These are phyloP conservation scores for Coprinopsis strossmayeri DNA, from an alignment of 768 basidiomycete genomes.

Conservation along the genomic window DNA sequence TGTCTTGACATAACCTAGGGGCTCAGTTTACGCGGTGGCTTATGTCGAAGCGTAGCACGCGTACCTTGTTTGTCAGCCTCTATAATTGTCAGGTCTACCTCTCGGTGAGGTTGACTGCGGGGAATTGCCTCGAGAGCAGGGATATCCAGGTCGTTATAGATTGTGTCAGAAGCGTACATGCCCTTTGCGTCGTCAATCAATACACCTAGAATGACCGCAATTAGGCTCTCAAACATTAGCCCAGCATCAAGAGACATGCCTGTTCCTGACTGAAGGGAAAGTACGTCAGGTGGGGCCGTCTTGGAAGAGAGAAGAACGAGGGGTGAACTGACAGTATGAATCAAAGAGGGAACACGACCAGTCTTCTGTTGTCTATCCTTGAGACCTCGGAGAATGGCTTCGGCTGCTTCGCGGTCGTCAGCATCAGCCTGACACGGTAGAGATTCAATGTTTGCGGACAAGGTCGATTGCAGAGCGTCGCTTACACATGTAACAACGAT, in stretches of 20 bases:
- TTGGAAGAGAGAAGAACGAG: neutral
- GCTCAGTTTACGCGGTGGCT: too few relatives aligned
- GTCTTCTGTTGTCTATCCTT: constrained; percentile 28
- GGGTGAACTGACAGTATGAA: constrained; percentile 34
- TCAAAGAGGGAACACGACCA: constrained; percentile 26
- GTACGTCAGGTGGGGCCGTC: neutral
- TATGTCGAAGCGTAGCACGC: too few relatives aligned
- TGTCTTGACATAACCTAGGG: constrained; percentile 39
- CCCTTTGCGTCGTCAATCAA: constrained; percentile 38
- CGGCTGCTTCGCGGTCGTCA: constrained; percentile 30
- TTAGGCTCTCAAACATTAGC: neutral
- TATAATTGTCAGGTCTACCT: constrained; percentile 42
- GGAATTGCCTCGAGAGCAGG: constrained; percentile 38
- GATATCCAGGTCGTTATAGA: constrained; percentile 46
- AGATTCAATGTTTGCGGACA: too few relatives aligned
- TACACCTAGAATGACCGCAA: constrained; percentile 23
- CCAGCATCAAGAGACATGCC: constrained; percentile 15
- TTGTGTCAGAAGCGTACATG: constrained; percentile 24
- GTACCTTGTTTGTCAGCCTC: constrained; percentile 43
- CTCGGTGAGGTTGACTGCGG: constrained; percentile 37
- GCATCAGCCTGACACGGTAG: constrained; percentile 37
- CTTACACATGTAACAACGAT: constrained; percentile 36
- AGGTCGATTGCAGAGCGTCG: neutral
- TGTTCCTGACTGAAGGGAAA: constrained; percentile 23
- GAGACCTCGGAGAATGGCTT: constrained; percentile 32